These are phyloP conservation scores for Leavenworthia alabamica DNA, from an alignment of 345 rosid species.

Conservation along the genomic window DNA sequence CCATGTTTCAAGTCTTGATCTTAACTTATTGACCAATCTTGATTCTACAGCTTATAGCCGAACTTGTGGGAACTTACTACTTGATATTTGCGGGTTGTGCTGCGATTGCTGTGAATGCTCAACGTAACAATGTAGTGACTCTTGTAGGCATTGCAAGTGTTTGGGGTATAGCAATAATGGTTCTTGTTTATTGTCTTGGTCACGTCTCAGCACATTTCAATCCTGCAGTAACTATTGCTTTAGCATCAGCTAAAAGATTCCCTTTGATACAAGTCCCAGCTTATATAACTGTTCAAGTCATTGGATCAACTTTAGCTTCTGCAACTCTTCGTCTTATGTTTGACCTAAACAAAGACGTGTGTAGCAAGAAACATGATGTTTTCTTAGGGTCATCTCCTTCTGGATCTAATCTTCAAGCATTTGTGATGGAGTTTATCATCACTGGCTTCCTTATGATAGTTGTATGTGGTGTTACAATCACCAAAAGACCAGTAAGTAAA, in stretches of 20 bases:
- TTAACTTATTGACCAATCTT: not conserved
- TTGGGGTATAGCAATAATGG: conserved; percentile 42
- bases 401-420: conserved; percentile 61
- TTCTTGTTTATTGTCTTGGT: conserved; percentile 37
- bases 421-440: conserved; percentile 73
- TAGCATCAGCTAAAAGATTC: conserved; percentile 28
- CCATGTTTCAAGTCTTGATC: not conserved
- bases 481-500: conserved; percentile 66
- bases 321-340: conserved; percentile 71
- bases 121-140: conserved; percentile 18
- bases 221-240: conserved; percentile 45
- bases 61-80: conserved; percentile 43
- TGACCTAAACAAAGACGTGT: conserved; percentile 22
- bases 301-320: conserved; percentile 68
- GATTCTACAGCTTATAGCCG: conserved; percentile 32
- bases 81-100: conserved; percentile 43
- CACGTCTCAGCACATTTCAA: conserved; percentile 53
- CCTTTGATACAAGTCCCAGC: conserved; percentile 60
- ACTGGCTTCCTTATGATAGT: conserved; percentile 88
- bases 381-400: conserved; percentile 69
- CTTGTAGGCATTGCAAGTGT: conserved; percentile 35
- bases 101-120: conserved; percentile 30
- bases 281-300: conserved; percentile 55
- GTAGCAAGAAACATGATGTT: conserved; percentile 49
- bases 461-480: conserved; percentile 68